A percentile compares a stretch with the other conserved stretches of the same genome.
Evolutionary conservation across 2,329 filamentous ascomycete genomes (phyloP).

Genomic region (Ophiosphaerella korrae): DNA sequence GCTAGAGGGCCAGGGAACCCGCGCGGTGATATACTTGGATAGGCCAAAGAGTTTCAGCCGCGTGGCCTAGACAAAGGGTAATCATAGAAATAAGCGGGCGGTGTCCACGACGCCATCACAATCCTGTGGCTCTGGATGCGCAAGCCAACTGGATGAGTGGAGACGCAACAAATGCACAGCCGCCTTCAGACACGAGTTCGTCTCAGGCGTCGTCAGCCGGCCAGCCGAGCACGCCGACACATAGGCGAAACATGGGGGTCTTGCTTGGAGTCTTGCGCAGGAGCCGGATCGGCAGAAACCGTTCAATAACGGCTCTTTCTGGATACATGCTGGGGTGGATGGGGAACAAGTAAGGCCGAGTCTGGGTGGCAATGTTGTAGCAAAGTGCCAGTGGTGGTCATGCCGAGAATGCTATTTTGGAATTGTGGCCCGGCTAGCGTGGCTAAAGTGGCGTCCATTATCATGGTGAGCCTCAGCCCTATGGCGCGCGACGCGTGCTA

Average conservation of each 20-base stretch:
- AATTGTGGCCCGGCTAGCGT: conserved; percentile 16
- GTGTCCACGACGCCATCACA: conserved; percentile 3
- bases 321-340: neutral
- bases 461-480: conserved; percentile 16
- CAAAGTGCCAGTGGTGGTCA: too few relatives aligned
- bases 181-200: conserved; percentile 25
- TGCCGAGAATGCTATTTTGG: conserved; percentile 17
- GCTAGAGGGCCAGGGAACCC: conserved; percentile 1
- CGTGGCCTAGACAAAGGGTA: conserved; percentile 10
- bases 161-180: conserved; percentile 21
- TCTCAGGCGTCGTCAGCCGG: conserved; percentile 42
- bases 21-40: conserved; percentile 13
- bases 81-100: conserved; percentile 19
- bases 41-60: conserved; percentile 17
- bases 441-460: too few relatives aligned
- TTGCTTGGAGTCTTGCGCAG: conserved; percentile 4
- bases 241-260: conserved; percentile 30
- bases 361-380: neutral
- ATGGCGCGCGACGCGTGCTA: conserved; percentile 8
- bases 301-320: neutral
- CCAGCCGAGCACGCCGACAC: conserved; percentile 27
- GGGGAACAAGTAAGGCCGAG: neutral
- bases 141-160: conserved; percentile 2
- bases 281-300: conserved; percentile 3
- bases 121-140: neutral